Evolutionary conservation across 2,329 filamentous ascomycete genomes (phyloP), one percentile per base, ranked within the genome.

Genomic region (Neonectria neomacrospora): DNA sequence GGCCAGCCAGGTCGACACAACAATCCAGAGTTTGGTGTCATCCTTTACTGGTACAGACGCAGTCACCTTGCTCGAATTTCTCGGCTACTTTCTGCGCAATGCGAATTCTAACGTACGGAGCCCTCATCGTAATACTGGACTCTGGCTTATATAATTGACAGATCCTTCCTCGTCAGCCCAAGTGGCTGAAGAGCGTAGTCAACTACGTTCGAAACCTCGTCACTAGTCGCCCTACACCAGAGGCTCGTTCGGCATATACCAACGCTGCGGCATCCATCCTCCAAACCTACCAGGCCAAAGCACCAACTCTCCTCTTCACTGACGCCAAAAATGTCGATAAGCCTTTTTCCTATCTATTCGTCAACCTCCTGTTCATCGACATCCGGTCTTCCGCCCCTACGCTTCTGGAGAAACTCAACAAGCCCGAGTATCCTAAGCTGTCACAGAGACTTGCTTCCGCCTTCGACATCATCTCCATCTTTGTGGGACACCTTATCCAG

Each of bases 331-430:
- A 75, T 26, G 73, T 78, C 2, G 79, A 82, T 34, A 88, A 86
- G 64, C 84, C 88, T 0, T 86, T 88, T 64, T 84, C 86, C 1
- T 90, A 88, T 69, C 79, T 91, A 4, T 82, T 91, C 60, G 76
- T 91, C 58, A 90, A 86, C 67, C 82, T 91, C n/a, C 73, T 91
- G 7, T 82, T 91, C 34, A 86, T 91, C 61, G 90, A 92, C 72
- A 80, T 91, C 26, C 85, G 88, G 42, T 85, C 89, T 12, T 87
- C 87, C 1, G 81, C 88, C 23, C 89, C 90, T 1, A 80, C 83
- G 3, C 80, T 92, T 1, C 80, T 91, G 2, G 80, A 83, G 44
- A 81, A 85, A 57, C 82, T 90, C 59, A 88, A 89, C 71, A 82
- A 79, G 23, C 78, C 83, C 1, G 78, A 80, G 2, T 91, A 91